Conservation (phyloP, 1,284 basidiomycete genomes). For the Moniliophthora roreri region DNA sequence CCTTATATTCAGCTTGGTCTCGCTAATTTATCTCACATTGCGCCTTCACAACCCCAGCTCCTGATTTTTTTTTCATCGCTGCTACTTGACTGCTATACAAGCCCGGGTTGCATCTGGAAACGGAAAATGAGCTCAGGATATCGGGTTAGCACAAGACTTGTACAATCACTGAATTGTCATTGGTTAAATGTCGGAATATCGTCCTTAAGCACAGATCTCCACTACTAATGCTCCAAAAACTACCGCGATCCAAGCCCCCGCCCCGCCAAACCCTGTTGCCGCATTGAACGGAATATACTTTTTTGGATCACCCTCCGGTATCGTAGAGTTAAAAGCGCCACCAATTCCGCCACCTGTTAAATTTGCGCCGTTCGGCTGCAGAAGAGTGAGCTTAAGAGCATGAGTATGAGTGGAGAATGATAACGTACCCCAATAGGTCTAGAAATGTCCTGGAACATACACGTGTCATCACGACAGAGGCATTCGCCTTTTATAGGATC, state of each 20-base stretch:
- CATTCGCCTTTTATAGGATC: conserved; percentile 70
- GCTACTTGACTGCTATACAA: too few species aligned
- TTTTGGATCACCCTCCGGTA: conserved; percentile 24
- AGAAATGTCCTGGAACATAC: conserved; percentile 63
- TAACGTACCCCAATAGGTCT: conserved; percentile 64
- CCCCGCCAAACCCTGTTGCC: conserved; percentile 20
- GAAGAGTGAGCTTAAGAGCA: conserved; percentile 4
- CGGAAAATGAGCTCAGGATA: too few species aligned
- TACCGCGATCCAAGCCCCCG: background rate
- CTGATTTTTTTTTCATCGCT: too few species aligned
- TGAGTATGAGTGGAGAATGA: conserved; percentile 5
- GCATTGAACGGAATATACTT: conserved; percentile 54
- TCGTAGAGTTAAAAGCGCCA: conserved; percentile 23
- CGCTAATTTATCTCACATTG: too few species aligned
- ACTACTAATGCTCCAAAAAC: background rate
- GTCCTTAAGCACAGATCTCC: too few species aligned
- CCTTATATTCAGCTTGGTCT: too few species aligned
- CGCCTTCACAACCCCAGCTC: too few species aligned
- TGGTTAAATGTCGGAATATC: too few species aligned
- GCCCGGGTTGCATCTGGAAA: too few species aligned
- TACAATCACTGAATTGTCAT: too few species aligned
- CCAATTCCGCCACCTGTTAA: conserved; percentile 61
- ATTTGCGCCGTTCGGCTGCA: conserved; percentile 67
- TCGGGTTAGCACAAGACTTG: too few species aligned
- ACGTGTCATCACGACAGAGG: conserved; percentile 54